Conservation (phyloP, 169 alveolate species). For the Plasmodium gonderi region DNA sequence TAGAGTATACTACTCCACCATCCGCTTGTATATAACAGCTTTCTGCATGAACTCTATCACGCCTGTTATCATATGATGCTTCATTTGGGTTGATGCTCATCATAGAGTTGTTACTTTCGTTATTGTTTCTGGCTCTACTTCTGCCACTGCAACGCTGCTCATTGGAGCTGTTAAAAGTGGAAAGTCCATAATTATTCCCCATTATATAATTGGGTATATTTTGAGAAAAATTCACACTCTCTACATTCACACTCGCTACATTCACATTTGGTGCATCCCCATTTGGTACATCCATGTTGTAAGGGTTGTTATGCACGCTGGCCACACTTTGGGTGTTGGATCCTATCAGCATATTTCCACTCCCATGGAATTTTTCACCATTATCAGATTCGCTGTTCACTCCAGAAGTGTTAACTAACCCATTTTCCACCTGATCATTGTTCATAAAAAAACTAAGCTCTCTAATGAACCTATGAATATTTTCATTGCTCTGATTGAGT, state of each 20-base stretch:
- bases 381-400: background rate
- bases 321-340: background rate
- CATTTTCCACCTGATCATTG: background rate
- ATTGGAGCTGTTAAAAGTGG: background rate
- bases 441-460: background rate
- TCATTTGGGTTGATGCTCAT: background rate
- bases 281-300: background rate
- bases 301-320: background rate
- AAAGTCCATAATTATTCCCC: background rate
- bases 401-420: background rate
- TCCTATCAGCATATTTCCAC: background rate
- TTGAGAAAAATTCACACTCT: too few relatives aligned
- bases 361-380: background rate
- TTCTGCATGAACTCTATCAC: background rate
- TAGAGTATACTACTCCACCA: background rate
- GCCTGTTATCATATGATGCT: background rate
- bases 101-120: background rate
- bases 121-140: too few relatives aligned
- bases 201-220: background rate
- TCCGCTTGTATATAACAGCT: background rate
- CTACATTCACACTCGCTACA: too few relatives aligned
- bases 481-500: background rate
- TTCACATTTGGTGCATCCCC: background rate
- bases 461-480: background rate
- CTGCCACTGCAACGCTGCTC: too few relatives aligned